Percentiles rank a stretch among this genome's conserved stretches.
These are phyloP conservation scores for Sugiyamaella paludigena DNA, from an alignment of 1,139 yeast genomes.

Conservation along the genomic window DNA sequence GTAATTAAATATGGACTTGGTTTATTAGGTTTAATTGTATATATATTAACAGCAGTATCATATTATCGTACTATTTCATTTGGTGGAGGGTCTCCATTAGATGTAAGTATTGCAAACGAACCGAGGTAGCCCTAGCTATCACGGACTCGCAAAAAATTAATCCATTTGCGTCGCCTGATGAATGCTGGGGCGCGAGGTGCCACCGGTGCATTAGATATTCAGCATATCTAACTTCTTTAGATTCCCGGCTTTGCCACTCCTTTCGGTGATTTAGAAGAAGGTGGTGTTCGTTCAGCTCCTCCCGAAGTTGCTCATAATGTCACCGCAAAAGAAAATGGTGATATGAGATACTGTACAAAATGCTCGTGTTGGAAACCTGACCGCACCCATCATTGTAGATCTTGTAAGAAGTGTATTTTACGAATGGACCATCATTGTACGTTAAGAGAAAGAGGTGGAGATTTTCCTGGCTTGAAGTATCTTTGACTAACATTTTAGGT, in stretches of 20 bases:
- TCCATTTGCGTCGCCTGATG: no score
- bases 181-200: neutral
- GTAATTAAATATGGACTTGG: conserved; percentile 22
- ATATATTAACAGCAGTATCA: conserved; percentile 39
- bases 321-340: conserved; percentile 46
- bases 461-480: no score
- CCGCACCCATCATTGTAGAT: conserved; percentile 49
- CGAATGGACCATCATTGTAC: conserved; percentile 73
- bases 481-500: conserved; percentile 14
- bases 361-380: conserved; percentile 93
- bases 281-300: conserved; percentile 36
- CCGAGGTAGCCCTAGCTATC: neutral
- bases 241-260: conserved; percentile 26
- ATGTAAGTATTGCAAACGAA: conserved; percentile 23
- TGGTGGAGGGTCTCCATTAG: conserved; percentile 55
- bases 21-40: conserved; percentile 29
- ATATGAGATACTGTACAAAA: conserved; percentile 61
- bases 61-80: conserved; percentile 53
- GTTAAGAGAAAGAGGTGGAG: no score
- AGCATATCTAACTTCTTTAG: conserved; percentile 3
- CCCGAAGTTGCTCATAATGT: conserved; percentile 37
- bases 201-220: no score
- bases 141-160: neutral
- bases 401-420: conserved; percentile 39
- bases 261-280: conserved; percentile 25